Evolutionary conservation across 148 eudicot genomes (phyloP), one percentile per base, ranked within the genome.

Genomic region (Camellia sinensis): DNA sequence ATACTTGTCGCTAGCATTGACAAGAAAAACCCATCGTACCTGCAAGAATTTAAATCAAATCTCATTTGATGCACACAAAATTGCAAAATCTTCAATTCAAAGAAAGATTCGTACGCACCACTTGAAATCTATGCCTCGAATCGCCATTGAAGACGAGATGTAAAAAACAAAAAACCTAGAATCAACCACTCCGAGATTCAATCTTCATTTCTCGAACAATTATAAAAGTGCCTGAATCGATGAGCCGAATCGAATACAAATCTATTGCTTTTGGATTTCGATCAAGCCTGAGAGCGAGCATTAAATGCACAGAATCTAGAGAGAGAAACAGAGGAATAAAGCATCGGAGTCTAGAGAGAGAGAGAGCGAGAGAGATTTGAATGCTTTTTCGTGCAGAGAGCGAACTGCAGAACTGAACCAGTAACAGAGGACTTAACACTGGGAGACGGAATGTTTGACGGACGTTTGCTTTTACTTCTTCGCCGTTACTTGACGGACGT

Each of bases 21-120:
- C 91, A 95, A 86, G 89, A 95, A 95, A 73, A 95, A 95, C 48
- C 99, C 99, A 89, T 95, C 99, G 81, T 95, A 93, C 99, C 99
- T 95, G 88, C 79, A 87, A 75, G 44, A 81, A 81, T n/a, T 64
- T 45, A 79, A 67, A 84, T 11, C 41, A 29, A 59, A 71, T 62
- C 11, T 15, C 81, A 84, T 54, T 19, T 54, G 79, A 21, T 2
- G 0, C 13, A 9, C 45, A 18, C 54, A 1, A 45, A 76, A 76
- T 40, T 76, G 18, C 3, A 61, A 71, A 45, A 48, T 4, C 8
- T 0, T 53, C 70, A 7, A 21, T 19, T 57, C 10, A 72, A 74
- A 44, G 53, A 53, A 19, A 17, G 3, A 50, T 15, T 3, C 44
- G 18, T 73, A 79, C 85, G 73, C 13, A 95, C 98, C 98, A 95